These are phyloP conservation scores for Fusarium bactridioides DNA, from an alignment of 2,329 filamentous ascomycete genomes.

Conservation along the genomic window DNA sequence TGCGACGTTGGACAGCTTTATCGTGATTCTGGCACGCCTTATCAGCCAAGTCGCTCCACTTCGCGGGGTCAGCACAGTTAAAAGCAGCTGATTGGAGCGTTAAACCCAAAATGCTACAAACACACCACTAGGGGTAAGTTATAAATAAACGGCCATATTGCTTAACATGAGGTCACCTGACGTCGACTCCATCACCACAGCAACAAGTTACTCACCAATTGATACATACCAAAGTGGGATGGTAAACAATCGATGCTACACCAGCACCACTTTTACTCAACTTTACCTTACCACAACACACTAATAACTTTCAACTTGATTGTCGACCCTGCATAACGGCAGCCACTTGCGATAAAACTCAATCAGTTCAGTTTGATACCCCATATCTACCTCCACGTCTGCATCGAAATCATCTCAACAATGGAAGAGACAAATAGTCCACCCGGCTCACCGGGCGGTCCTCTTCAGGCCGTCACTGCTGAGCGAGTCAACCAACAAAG, in stretches of 20 bases:
- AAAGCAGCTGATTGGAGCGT: conserved; percentile 24
- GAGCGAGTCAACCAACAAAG: conserved; percentile 67
- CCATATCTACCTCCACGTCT: not conserved
- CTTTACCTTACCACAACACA: conserved; percentile 15
- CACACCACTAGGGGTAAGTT: conserved; percentile 20
- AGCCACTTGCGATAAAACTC: conserved; percentile 2
- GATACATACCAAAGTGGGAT: conserved; percentile 25
- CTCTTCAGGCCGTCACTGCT: conserved; percentile 68
- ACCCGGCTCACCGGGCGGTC: conserved; percentile 62
- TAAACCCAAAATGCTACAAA: not conserved
- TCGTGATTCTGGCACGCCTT: conserved; percentile 26
- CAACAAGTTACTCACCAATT: conserved; percentile 1
- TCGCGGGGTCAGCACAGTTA: conserved; percentile 34
- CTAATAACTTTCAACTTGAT: conserved; percentile 24
- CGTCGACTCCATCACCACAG: not conserved
- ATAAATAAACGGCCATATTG: not conserved
- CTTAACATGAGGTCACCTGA: conserved; percentile 33
- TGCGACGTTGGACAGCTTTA: conserved; percentile 35
- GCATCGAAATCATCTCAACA: conserved; percentile 2
- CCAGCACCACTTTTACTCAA: conserved; percentile 20
- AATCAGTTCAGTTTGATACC: not conserved
- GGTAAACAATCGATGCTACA: conserved; percentile 37
- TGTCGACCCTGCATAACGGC: conserved; percentile 5
- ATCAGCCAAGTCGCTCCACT: conserved; percentile 29
- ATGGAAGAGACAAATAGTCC: conserved; percentile 51